A percentile compares a stretch with the other conserved stretches of the same genome.
These are phyloP conservation scores for Eucalyptus rudis DNA, from an alignment of 345 rosid species.

Conservation along the genomic window DNA sequence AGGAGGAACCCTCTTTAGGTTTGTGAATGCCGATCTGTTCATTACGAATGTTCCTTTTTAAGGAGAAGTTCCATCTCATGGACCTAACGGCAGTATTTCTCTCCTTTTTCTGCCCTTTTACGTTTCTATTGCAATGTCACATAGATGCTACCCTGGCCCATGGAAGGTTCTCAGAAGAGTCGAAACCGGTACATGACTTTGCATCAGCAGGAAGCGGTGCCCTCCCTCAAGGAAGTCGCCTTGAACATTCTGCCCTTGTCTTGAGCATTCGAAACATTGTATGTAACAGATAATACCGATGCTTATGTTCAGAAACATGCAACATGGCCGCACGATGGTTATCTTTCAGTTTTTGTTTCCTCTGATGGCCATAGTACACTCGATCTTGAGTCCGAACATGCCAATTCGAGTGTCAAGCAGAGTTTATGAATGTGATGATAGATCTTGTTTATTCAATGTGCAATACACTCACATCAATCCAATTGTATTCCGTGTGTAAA, in stretches of 20 bases:
- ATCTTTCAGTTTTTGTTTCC: background rate
- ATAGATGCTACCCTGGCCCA: slow-evolving; percentile 82
- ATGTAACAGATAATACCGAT: background rate
- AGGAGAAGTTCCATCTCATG: background rate
- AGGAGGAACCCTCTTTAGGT: slow-evolving; percentile 95
- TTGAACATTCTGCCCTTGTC: slow-evolving; percentile 67
- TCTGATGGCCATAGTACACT: background rate
- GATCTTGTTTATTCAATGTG: background rate
- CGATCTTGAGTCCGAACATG: background rate
- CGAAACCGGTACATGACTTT: slow-evolving; percentile 22
- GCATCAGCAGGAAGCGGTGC: slow-evolving; percentile 75
- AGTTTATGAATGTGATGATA: background rate
- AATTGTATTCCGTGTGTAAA: background rate
- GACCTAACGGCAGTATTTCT: background rate
- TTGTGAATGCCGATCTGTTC: background rate
- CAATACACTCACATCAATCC: background rate
- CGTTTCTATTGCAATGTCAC: background rate
- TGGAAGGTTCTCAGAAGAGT: slow-evolving; percentile 72
- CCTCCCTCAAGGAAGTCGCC: slow-evolving; percentile 86
- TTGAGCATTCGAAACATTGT: slow-evolving; percentile 3
- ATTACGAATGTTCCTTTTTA: background rate
- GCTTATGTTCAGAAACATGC: background rate
- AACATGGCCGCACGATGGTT: background rate
- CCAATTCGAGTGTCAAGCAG: background rate
- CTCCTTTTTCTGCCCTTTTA: background rate